Base-by-base conservation (phyloP, 2,329 filamentous ascomycete species). In the Diaporthe destruens region DNA sequence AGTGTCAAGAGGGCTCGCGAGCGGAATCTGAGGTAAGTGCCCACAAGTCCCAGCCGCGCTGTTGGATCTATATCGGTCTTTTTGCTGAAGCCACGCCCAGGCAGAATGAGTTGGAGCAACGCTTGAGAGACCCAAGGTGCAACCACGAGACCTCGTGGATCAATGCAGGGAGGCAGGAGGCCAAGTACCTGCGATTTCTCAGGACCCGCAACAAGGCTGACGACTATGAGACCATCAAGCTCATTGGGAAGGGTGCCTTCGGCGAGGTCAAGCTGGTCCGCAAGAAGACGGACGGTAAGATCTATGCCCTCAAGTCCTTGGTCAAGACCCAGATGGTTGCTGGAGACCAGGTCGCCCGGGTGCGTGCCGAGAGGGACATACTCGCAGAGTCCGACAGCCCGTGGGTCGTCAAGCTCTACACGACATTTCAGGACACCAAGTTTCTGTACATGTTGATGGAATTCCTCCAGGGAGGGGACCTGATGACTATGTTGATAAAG, bases 401-500 rank as follows among this genome's bases (percentile, higher is more conserved):
- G 20, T 94, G 93, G 92, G 89, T 94, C 23, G 92, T 94, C 75
- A 94, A 94, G 84, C 86, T 95, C 71, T 92, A 93, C 81, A 94
- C 92, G 18, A 94, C 93, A 0, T 95, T 94, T 84, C 92, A 95
- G 81, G 93, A 95, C 80, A 85, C 86, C 57, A 91, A 91, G 20
- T 94, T 93, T 82, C 85, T 95, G 36, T 94, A 94, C 82, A 91
- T 95, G 86, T 86, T 94, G 75, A 94, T 95, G 92, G 93, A 94
- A 81, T 94, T 94, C 82, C 86, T 94, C 78, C 93, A 93, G 23
- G 92, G 93, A 81, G 93, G 92, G 81, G 93, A 94, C 84, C 82
- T 95, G 78, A 94, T 94, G 93, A 94, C 92, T 6, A 94, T 94
- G 92, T 84, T 95, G 75, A 94, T 94, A 84, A 94, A 94, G 84